Evolutionary conservation across 2,329 filamentous ascomycete genomes (phyloP).

Genomic region (Huntiella decipiens): DNA sequence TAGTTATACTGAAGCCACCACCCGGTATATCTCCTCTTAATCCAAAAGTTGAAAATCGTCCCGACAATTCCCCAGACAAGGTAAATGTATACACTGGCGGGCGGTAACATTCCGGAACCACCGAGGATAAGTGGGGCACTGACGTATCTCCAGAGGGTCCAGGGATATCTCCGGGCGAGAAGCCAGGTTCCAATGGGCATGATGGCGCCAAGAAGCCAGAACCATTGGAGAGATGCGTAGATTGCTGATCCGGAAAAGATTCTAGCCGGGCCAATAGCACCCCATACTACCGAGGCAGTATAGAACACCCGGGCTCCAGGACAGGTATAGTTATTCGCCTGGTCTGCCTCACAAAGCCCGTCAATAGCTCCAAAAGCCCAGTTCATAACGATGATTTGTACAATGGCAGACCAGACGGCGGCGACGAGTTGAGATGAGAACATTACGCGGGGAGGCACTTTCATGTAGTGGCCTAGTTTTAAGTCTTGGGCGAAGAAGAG

Average conservation of each 20-base stretch:
- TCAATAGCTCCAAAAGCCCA: constrained; percentile 44
- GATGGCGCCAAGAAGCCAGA: constrained; percentile 48
- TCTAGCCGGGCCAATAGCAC: constrained; percentile 49
- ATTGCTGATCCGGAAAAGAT: constrained; percentile 47
- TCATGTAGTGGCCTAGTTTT: constrained; percentile 53
- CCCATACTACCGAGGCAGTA: constrained; percentile 54
- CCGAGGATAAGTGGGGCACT: constrained; percentile 51
- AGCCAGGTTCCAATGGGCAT: constrained; percentile 45
- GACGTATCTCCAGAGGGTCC: constrained; percentile 43
- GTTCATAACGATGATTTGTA: constrained; percentile 47
- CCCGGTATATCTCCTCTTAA: constrained; percentile 44
- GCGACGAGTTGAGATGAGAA: constrained; percentile 41
- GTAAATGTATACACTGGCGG: constrained; percentile 52
- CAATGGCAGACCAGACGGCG: constrained; percentile 40
- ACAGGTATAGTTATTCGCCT: constrained; percentile 38
- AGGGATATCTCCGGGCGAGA: constrained; percentile 41
- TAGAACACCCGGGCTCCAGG: constrained; percentile 39
- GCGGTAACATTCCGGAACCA: constrained; percentile 42
- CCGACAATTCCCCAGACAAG: constrained; percentile 52
- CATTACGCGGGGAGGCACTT: constrained; percentile 40
- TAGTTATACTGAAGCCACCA: constrained; percentile 73
- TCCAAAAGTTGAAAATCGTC: constrained; percentile 47
- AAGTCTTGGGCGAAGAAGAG: constrained; percentile 47
- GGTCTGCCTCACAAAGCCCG: constrained; percentile 35
- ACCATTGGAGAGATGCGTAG: constrained; percentile 47